Percentiles rank a stretch among this genome's conserved stretches.
These are phyloP conservation scores for Yamadazyma sp. DNA, from an alignment of 805 yeast species.

Conservation along the genomic window DNA sequence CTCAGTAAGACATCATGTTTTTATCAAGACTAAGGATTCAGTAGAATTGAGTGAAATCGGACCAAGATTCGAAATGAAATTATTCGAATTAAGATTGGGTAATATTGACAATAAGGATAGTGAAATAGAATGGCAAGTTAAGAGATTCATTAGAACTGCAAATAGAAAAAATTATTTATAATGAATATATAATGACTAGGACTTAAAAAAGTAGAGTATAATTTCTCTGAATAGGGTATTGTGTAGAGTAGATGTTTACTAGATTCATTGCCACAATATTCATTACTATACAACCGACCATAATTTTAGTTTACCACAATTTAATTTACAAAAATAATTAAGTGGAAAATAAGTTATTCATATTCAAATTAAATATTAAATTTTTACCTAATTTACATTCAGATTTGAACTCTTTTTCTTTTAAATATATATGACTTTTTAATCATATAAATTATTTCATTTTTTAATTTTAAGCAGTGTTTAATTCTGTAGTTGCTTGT, in stretches of 20 bases:
- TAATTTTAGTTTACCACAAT: no score
- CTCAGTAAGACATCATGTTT: constrained; percentile 92
- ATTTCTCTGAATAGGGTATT: no score
- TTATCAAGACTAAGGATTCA: constrained; percentile 80
- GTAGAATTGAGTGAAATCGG: constrained; percentile 96
- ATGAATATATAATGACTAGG: background rate
- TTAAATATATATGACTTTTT: background rate
- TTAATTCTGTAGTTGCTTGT: constrained; percentile 37
- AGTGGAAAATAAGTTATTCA: no score
- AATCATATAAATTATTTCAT: background rate
- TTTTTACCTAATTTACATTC: background rate
- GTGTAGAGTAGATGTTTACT: no score
- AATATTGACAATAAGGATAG: constrained; percentile 94
- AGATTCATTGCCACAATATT: no score
- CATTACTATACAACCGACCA: constrained; percentile 6
- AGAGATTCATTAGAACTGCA: constrained; percentile 93
- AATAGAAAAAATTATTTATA: constrained; percentile 83
- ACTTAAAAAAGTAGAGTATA: no score
- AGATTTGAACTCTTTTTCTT: no score
- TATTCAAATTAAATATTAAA: background rate
- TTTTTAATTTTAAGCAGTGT: constrained; percentile 7
- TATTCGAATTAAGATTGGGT: constrained; percentile 85
- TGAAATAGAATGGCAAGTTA: constrained; percentile 94
- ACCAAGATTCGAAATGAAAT: constrained; percentile 96
- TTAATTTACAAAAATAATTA: no score